Evolutionary conservation across 768 basidiomycete genomes (phyloP).

Genomic region (Lactifluus echinatus): DNA sequence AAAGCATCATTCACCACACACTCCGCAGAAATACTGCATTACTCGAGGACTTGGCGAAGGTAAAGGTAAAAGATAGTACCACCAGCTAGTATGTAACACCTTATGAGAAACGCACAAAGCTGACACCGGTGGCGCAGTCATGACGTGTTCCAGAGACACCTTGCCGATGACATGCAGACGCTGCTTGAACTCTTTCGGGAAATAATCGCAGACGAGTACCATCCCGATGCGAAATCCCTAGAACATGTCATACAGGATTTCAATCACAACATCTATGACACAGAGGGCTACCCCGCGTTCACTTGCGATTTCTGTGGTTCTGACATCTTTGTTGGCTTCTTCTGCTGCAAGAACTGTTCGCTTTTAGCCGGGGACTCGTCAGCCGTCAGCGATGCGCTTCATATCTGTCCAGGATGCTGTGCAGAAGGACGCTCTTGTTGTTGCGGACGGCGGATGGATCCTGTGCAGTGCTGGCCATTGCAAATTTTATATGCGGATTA

Average conservation of each 20-base stretch:
- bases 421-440: constrained; percentile 67
- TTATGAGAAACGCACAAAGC: no score
- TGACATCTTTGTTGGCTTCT: constrained; percentile 77
- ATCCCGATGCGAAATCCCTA: constrained; percentile 15
- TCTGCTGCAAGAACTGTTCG: constrained; percentile 52
- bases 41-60: constrained; percentile 14
- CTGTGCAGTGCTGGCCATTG: constrained; percentile 50
- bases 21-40: constrained; percentile 32
- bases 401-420: constrained; percentile 65
- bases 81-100: not conserved
- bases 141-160: constrained; percentile 5
- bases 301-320: constrained; percentile 74
- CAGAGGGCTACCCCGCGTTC: constrained; percentile 23
- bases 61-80: not conserved
- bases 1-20: constrained; percentile 51
- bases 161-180: constrained; percentile 24
- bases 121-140: not conserved
- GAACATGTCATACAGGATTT: constrained; percentile 9
- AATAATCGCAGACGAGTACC: constrained; percentile 43
- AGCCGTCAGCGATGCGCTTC: constrained; percentile 35
- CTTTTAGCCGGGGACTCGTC: constrained; percentile 10
- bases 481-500: constrained; percentile 36
- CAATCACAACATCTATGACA: constrained; percentile 17
- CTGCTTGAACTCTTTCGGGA: constrained; percentile 43
- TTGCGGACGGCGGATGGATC: constrained; percentile 47